Base-by-base conservation (phyloP, 2,329 filamentous ascomycete species). In the Xylaria digitata region DNA sequence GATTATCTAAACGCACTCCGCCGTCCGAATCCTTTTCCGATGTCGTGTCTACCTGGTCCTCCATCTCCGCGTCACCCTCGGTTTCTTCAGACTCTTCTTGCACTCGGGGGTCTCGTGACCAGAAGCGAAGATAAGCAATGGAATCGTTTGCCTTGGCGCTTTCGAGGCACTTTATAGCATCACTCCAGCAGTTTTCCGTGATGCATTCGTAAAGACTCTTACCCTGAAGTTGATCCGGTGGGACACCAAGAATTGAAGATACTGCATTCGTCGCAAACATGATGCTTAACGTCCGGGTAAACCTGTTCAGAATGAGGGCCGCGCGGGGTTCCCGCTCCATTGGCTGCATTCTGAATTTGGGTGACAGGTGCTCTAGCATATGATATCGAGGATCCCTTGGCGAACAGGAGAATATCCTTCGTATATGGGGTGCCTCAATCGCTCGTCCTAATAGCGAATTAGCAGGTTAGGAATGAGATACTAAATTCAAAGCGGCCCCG, bases 151-250 rank as follows among this genome's bases (percentile, higher is more conserved):
- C 90, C 77, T 97, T 97, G 23, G 93, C 93, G 71, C 91, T 91
- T 78, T 96, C 93, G 37, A 97, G 80, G 73, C 91, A 94, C 68
- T 88, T 87, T 40, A 95, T 88, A 3, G 92, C 92, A 72, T 96
- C 92, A 8, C 86, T 82, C 32, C 96, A 82, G 72, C 92, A 96
- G 67, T 89, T 90, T 72, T 92, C 88, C 64, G 92, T 87, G 57
- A 97, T 96, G 75, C 92, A 95, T 73, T 93, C 92, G 77, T 96
- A 97, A 77, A 97, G 96, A 76, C 92, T 94, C 72, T 90, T 90
- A 48, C 92, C 89, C 70, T 89, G 86, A 69, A 96, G 86, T 61
- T 91, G 85, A 26, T 89, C 86, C 3, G 92, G 86, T 0, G 85
- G 82, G 3, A 96, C 83, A 5, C 93, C 93, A 23, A 96, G 85